Evolutionary conservation across 106 monocot genomes (phyloP), one percentile per base, ranked within the genome.

Genomic region (Phalaenopsis aphrodite): DNA sequence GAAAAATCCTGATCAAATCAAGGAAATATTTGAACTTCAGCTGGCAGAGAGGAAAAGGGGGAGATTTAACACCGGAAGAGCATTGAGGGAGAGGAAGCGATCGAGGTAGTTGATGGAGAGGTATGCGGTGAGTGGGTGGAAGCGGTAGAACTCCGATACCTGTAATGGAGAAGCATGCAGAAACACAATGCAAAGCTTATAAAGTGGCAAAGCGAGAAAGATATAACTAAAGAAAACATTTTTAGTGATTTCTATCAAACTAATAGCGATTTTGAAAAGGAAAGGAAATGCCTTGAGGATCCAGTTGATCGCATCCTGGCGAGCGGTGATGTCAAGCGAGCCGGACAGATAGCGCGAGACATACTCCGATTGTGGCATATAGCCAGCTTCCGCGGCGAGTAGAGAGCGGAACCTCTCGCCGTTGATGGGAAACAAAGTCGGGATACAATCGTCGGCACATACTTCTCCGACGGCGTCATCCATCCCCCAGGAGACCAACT

Each of bases 81-180:
- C 18, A 75, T 81, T 56, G 45, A 61, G 75, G 39, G 92, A 92
- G 80, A 92, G 90, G 81, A 90, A 95, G 77, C 90, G 87, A 75
- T 95, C 90, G 81, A 95, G 79, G 84, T 93, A 95, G 88, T 85
- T 93, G 76, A 95, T 86, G 66, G 93, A 79, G 81, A 95, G 88
- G 67, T 47, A 86, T 7, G 80, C 79, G 37, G 95, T 95, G 41
- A 83, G 84, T 43, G 92, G 87, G 5, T 83, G 82, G 82, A 95
- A 95, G 4, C 82, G 76, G 77, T 85, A 89, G 58, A 89, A 81
- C 55, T 80, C 90, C 78, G 77, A 78, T 16, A 92, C 88, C 90
- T 92, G 83, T 23, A 8, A 7, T 1, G 48, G 9, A 19, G 71
- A 79, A 61, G 7, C 30, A 30, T 30, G 30, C 14, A 74, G 9